Conservation (phyloP, 345 rosid species). For the Mallotus nudiflorus region DNA sequence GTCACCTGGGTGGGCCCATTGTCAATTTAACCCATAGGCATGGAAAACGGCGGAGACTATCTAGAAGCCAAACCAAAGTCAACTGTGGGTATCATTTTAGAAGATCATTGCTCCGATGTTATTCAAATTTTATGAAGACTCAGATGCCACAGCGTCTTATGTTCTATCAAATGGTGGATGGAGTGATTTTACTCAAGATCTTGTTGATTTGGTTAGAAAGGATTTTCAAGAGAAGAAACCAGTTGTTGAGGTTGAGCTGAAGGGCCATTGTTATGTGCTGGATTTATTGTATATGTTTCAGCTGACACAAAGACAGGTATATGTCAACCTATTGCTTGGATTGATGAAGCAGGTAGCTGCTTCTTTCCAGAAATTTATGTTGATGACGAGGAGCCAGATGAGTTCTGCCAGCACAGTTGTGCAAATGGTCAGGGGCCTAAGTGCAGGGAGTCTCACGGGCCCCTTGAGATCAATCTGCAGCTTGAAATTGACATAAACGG, state of each 20-base stretch:
- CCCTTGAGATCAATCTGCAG: slow-evolving; percentile 73
- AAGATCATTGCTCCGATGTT: slow-evolving; percentile 58
- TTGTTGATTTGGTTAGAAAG: slow-evolving; percentile 43
- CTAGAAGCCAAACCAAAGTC: slow-evolving; percentile 29
- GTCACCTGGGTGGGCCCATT: slow-evolving; percentile 35
- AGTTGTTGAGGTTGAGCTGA: slow-evolving; percentile 51
- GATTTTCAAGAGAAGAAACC: slow-evolving; percentile 70
- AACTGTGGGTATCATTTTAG: slow-evolving; percentile 24
- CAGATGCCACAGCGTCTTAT: slow-evolving; percentile 67
- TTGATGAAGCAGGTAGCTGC: slow-evolving; percentile 71
- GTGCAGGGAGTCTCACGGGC: slow-evolving; percentile 26
- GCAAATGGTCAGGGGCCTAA: slow-evolving; percentile 28
- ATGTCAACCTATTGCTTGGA: slow-evolving; percentile 85
- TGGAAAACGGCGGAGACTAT: slow-evolving; percentile 56
- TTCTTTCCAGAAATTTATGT: slow-evolving; percentile 75
- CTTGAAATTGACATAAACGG: slow-evolving; percentile 80
- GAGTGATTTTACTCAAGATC: slow-evolving; percentile 60
- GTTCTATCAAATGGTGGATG: slow-evolving; percentile 76
- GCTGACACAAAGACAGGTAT: slow-evolving; percentile 64
- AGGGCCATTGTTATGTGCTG: slow-evolving; percentile 49
- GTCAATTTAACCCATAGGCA: slow-evolving; percentile 28
- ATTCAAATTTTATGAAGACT: slow-evolving; percentile 66
- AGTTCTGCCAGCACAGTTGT: slow-evolving; percentile 40
- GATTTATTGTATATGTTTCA: slow-evolving; percentile 83
- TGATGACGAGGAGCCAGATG: slow-evolving; percentile 37